Evolutionary conservation across 805 yeast genomes (phyloP).

Genomic region (Candida namnaoensis): DNA sequence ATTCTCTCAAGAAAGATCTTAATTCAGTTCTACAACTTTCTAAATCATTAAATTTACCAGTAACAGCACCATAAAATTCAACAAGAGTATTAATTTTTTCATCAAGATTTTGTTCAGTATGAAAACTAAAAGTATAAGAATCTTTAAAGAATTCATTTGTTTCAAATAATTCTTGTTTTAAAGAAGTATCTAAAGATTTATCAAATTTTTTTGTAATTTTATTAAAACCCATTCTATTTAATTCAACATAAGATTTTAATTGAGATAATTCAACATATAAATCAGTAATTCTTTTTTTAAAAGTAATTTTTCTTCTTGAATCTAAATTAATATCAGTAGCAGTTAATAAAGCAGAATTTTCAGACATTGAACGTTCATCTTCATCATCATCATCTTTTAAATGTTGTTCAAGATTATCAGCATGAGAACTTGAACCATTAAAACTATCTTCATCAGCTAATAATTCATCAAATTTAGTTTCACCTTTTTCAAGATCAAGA

Average conservation of each 20-base stretch:
- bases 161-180: conserved; percentile 42
- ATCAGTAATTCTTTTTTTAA: conserved; percentile 55
- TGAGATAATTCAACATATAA: conserved; percentile 71
- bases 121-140: conserved; percentile 46
- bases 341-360: conserved; percentile 39
- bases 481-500: conserved; percentile 10
- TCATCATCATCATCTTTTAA: conserved; percentile 26
- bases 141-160: conserved; percentile 32
- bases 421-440: neutral
- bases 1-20: conserved; percentile 65
- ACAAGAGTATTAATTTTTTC: conserved; percentile 41
- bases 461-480: conserved; percentile 1
- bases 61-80: conserved; percentile 44
- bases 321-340: conserved; percentile 41
- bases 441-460: conserved; percentile 1
- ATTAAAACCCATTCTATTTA: conserved; percentile 78
- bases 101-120: conserved; percentile 41
- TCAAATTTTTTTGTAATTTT: conserved; percentile 89
- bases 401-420: neutral
- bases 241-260: conserved; percentile 72
- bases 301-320: conserved; percentile 49
- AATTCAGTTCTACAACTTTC: conserved; percentile 41
- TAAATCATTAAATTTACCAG: conserved; percentile 22
- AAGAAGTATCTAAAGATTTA: conserved; percentile 54
- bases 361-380: conserved; percentile 29